Evolutionary conservation across 2,329 filamentous ascomycete genomes (phyloP).

Genomic region (Xylariaceae sp.): DNA sequence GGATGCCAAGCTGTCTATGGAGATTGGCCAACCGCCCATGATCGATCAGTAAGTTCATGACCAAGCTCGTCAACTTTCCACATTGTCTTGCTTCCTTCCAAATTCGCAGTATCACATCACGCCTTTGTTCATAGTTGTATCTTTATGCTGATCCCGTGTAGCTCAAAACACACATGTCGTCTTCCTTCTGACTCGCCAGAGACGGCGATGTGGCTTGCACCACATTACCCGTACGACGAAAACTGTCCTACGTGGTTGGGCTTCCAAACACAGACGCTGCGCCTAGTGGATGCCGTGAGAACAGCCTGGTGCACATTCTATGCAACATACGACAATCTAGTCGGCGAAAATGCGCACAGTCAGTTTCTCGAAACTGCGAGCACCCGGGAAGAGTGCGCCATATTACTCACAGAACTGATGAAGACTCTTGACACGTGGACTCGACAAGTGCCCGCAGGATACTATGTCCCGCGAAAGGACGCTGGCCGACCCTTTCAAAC

Average conservation of each 20-base stretch:
- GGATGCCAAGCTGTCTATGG: conserved; percentile 15
- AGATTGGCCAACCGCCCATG: conserved; percentile 15
- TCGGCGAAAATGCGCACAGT: conserved; percentile 4
- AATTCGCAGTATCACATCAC: too few relatives aligned
- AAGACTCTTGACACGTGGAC: conserved; percentile 11
- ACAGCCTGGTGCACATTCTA: not conserved
- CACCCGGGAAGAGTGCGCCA: conserved; percentile 14
- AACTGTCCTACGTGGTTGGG: conserved; percentile 14
- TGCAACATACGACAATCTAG: conserved; percentile 8
- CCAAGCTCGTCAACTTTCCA: too few relatives aligned
- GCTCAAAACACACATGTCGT: conserved; percentile 6
- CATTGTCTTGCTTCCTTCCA: too few relatives aligned
- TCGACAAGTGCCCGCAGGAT: conserved; percentile 10
- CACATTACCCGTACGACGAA: conserved; percentile 11
- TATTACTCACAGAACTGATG: conserved; percentile 7
- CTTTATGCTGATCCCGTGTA: not conserved
- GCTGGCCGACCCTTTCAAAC: conserved; percentile 11
- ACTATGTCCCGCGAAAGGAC: conserved; percentile 6
- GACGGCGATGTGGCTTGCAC: conserved; percentile 10
- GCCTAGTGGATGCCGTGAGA: conserved; percentile 5
- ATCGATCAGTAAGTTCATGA: conserved; percentile 8
- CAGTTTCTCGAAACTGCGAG: conserved; percentile 5
- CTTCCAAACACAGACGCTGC: conserved; percentile 15
- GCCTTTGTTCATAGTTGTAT: not conserved
- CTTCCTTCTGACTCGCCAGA: conserved; percentile 8